A percentile compares a stretch with the other conserved stretches of the same genome.
Conservation (phyloP, 768 basidiomycete species). For the Jaapia argillacea region DNA sequence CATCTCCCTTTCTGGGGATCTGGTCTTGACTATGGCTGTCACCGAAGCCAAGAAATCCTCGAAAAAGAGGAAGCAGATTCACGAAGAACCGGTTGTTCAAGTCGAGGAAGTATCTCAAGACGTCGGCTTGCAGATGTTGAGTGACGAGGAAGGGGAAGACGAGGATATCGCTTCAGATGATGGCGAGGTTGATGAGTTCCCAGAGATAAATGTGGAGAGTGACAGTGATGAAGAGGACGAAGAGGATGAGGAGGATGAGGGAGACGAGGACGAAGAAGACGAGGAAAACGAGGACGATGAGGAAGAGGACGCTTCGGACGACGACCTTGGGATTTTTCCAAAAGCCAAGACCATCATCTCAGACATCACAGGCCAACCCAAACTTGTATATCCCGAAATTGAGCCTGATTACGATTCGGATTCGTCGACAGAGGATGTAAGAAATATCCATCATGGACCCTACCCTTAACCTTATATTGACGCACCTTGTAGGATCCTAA, state of each 20-base stretch:
- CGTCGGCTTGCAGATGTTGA: slow-evolving; percentile 53
- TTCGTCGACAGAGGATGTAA: slow-evolving; percentile 84
- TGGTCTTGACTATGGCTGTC: slow-evolving; percentile 20
- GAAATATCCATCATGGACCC: slow-evolving; percentile 18
- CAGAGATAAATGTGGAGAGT: slow-evolving; percentile 28
- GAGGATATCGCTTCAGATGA: slow-evolving; percentile 20
- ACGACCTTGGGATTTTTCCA: slow-evolving; percentile 48
- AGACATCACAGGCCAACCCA: slow-evolving; percentile 75
- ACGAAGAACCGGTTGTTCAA: slow-evolving; percentile 26
- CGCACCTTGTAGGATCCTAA: slow-evolving; percentile 63
- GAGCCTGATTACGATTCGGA: slow-evolving; percentile 89
- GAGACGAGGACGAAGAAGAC: slow-evolving; percentile 25
- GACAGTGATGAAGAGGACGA: slow-evolving; percentile 26
- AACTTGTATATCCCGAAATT: slow-evolving; percentile 79
- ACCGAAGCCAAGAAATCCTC: slow-evolving; percentile 22
- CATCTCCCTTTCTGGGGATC: background rate
- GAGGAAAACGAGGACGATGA: slow-evolving; percentile 24
- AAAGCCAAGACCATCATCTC: slow-evolving; percentile 63
- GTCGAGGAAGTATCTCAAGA: slow-evolving; percentile 22
- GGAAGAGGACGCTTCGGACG: slow-evolving; percentile 21
- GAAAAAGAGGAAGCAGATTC: slow-evolving; percentile 51
- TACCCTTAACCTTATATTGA: background rate
- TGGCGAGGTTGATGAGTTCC: slow-evolving; percentile 16
- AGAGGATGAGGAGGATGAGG: slow-evolving; percentile 26
- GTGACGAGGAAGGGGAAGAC: slow-evolving; percentile 21